Evolutionary conservation across 805 yeast genomes (phyloP), one percentile per base, ranked within the genome.

Genomic region (Candida xiaguanensis): DNA sequence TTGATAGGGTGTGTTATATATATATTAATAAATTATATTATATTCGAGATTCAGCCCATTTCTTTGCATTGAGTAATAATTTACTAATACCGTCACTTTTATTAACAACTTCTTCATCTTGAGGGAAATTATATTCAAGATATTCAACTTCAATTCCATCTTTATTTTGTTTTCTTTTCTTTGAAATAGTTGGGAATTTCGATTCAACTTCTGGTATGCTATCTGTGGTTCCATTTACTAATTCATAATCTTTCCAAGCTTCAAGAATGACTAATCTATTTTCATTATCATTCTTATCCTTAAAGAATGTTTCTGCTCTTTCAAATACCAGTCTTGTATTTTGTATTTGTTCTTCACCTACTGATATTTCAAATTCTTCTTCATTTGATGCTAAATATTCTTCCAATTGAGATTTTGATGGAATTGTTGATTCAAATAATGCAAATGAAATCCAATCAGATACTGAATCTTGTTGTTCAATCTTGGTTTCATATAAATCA

Each of bases 101-200:
- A 23, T 46, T 46, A 5, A 13, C n/a, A 5, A 12, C 24, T 18
- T 41, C 34, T 33, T 64, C 70, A 47, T 80, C 85, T 32, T 82
- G 85, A 1, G 90, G 86, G 50, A 84, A 87, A 4, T 74, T 60
- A 55, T 79, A 83, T 40, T 79, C 89, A 37, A 67, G 51, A 46
- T 68, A 69, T 49, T 80, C 87, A 43, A 74, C 72, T 40, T 74
- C 74, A 2, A 67, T 52, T 2, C 77, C 81, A 29, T 57, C 61
- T 34, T 69, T 74, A 3, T 53, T 57, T 34, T 67, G 62, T 13
- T 16, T 14, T 17, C 72, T 59, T 48, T 72, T 67, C 46, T 69
- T 76, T 14, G 74, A 73, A 8, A 73, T 51, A 6, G 65, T 60
- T 1, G 95, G 95, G 34, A 77, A 53, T 46, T 80, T 73, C 19